Evolutionary conservation across 345 rosid genomes (phyloP), one percentile per base, ranked within the genome.

Genomic region (Leavenworthia alabamica): DNA sequence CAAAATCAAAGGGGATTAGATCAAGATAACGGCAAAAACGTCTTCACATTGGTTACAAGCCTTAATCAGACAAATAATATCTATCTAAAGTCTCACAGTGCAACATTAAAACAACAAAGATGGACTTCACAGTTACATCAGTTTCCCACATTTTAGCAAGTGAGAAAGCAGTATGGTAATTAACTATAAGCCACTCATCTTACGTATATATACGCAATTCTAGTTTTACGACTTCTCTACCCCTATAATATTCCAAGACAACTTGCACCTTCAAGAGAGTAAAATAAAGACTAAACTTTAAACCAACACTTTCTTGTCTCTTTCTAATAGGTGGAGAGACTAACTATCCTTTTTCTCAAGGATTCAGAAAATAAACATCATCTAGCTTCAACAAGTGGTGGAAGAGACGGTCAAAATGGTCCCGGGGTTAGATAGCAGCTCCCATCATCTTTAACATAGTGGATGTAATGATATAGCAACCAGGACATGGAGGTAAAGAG

Each of bases 361-460:
- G 60, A 17, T 56, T 32, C 39, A 31, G 19, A 27, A 59, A 16
- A 31, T 39, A 56, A 62, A 63, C 52, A 41, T 46, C 59, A 62
- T 48, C 46, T 41, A 63, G 40, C 60, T 56, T 49, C 47, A 62
- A 26, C 70, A 64, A 71, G 75, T 71, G 60, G 70, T 32, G 53
- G 19, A 41, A 40, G n/a, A n/a, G 49, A 48, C 14, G 13, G 70
- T 71, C 75, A 63, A 62, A 63, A 71, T 71, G 70, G 75, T 71
- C 75, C 75, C 54, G 8, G 31, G 22, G 43, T 62, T 54, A 62
- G 63, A 69, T 28, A 61, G 28, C 56, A 53, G 36, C 42, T 69
- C 22, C 62, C 56, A 53, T 69, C 62, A 69, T 61, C 56, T 62
- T 62, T 44, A 53, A 60, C 56, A 69, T 51, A 32, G 54, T 24